Percentiles rank a stretch among this genome's conserved stretches.
Evolutionary conservation across 169 alveolate genomes (phyloP).

Genomic region (Pseudocohnilembus persalinus): DNA sequence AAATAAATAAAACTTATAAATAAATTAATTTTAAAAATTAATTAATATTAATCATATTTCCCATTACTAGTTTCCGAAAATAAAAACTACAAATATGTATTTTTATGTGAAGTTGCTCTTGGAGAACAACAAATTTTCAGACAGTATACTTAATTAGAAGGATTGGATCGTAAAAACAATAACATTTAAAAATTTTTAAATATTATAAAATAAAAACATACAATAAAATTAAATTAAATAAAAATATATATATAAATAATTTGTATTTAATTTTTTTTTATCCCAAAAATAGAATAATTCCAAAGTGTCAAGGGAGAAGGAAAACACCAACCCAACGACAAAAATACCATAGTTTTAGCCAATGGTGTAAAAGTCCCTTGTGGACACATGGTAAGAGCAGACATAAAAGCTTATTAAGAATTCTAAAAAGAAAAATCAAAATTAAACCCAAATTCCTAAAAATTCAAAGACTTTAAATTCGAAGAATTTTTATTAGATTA

Average conservation of each 20-base stretch:
- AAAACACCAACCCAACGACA: conserved; percentile 55
- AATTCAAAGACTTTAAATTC: not conserved
- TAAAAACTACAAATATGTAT: conserved; percentile 41
- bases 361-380: conserved; percentile 66
- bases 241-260: too few species aligned
- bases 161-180: conserved; percentile 29
- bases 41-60: too few species aligned
- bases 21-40: too few species aligned
- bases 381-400: conserved; percentile 52
- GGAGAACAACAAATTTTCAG: conserved; percentile 37
- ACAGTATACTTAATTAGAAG: not conserved
- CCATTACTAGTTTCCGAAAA: too few species aligned
- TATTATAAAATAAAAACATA: too few species aligned
- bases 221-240: too few species aligned
- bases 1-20: too few species aligned
- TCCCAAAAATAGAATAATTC: conserved; percentile 36
- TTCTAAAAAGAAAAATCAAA: conserved; percentile 16
- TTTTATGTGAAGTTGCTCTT: conserved; percentile 56
- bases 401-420: too few species aligned
- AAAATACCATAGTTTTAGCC: conserved; percentile 40
- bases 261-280: not conserved
- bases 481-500: conserved; percentile 8
- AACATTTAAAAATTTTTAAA: too few species aligned
- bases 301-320: conserved; percentile 55
- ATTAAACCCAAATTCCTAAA: not conserved